Evolutionary conservation across 2,329 filamentous ascomycete species (phyloP).

Genomic region (Paraphaeosphaeria sporulosa): DNA sequence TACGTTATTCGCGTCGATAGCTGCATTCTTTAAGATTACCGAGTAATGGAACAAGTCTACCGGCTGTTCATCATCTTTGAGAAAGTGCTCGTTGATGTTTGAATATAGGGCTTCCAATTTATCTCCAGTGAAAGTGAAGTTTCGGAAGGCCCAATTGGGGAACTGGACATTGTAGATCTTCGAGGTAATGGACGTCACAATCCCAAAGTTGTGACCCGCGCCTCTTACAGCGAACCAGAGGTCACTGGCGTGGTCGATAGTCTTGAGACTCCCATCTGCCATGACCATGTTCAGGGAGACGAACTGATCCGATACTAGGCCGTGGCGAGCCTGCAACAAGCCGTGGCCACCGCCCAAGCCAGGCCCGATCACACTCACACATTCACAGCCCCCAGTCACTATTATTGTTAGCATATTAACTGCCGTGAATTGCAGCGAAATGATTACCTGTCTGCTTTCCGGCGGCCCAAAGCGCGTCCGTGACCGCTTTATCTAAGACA

Average conservation of each 20-base stretch:
- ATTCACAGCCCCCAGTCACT: conserved; percentile 5
- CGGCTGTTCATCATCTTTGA: not conserved
- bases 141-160: not conserved
- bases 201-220: conserved; percentile 5
- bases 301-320: conserved; percentile 3
- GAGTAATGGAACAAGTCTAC: conserved; percentile 6
- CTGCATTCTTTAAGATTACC: not conserved
- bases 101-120: not conserved
- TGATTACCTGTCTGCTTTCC: conserved; percentile 39
- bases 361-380: not conserved
- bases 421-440: no score
- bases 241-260: not conserved
- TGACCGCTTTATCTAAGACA: conserved; percentile 35
- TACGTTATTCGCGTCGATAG: conserved; percentile 5
- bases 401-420: no score
- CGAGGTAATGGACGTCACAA: conserved; percentile 1
- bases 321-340: not conserved
- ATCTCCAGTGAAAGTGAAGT: conserved; percentile 1
- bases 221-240: conserved; percentile 4
- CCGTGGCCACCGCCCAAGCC: conserved; percentile 3
- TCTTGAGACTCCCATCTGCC: not conserved
- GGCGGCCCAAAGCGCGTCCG: conserved; percentile 30
- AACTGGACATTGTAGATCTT: not conserved
- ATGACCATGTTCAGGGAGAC: not conserved
- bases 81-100: not conserved